Percentiles rank a stretch among this genome's conserved stretches.
phyloP scores from a whole-genome alignment of 1,284 basidiomycete genomes.

The Leccinum pallidistipes region DNA sequence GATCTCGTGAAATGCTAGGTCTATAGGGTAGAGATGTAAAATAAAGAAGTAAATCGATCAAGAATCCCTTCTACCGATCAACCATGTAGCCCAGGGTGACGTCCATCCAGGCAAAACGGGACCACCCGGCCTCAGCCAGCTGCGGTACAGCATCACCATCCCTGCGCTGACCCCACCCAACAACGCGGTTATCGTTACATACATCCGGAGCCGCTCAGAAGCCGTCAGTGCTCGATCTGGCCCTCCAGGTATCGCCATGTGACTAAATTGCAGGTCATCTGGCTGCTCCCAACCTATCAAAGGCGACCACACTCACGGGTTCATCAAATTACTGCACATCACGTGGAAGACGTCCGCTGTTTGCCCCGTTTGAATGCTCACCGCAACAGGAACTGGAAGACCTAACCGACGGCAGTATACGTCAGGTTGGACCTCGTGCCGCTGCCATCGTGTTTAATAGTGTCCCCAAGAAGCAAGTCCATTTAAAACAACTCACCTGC shows the following conservation, averaged over 20 bases:
- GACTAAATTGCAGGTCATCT: constrained; percentile 39
- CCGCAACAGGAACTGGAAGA: constrained; percentile 87
- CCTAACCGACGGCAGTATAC: constrained; percentile 89
- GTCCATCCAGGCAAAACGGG: constrained; percentile 51
- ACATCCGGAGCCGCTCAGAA: constrained; percentile 64
- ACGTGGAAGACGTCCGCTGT: constrained; percentile 89
- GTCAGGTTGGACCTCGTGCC: constrained; percentile 98
- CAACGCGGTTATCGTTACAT: constrained; percentile 66
- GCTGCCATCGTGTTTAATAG: constrained; percentile 42
- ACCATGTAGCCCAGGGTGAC: constrained; percentile 59
- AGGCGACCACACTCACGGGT: constrained; percentile 65
- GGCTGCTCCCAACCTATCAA: constrained; percentile 18
- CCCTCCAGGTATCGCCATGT: constrained; percentile 74
- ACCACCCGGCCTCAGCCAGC: constrained; percentile 59
- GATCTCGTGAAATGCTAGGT: constrained; percentile 25
- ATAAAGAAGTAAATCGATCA: constrained; percentile 12
- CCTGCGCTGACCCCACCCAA: constrained; percentile 71
- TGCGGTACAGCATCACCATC: constrained; percentile 66
- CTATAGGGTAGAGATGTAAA: constrained; percentile 16
- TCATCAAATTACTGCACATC: constrained; percentile 82
- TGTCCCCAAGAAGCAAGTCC: constrained; percentile 1
- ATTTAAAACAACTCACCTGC: constrained; percentile 56
- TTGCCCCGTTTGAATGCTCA: constrained; percentile 84
- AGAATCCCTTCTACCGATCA: constrained; percentile 52
- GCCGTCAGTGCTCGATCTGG: constrained; percentile 71